Evolutionary conservation across 768 basidiomycete species (phyloP).

Genomic region (Cubamyces sp.): DNA sequence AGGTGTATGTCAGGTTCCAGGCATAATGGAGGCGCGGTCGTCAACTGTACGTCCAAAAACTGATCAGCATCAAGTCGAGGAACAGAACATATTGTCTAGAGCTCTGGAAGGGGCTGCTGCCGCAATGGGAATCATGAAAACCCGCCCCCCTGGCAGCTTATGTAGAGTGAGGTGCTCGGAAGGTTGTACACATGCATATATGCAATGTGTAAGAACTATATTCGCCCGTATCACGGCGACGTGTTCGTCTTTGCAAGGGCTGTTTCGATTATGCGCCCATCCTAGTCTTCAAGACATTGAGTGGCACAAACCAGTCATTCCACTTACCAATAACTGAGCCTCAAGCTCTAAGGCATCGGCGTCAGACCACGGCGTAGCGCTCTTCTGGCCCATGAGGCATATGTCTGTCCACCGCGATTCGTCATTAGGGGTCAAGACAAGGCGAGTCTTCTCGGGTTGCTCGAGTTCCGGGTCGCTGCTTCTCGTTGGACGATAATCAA

Average conservation of each 20-base stretch:
- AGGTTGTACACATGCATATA: too few species aligned
- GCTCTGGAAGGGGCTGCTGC: too few species aligned
- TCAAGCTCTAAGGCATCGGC: conserved; percentile 74
- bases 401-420: conserved; percentile 84
- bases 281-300: not conserved
- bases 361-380: conserved; percentile 68
- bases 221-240: too few species aligned
- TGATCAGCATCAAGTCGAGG: not conserved
- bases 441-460: conserved; percentile 65
- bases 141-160: too few species aligned
- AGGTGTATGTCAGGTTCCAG: conserved; percentile 81
- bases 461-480: conserved; percentile 59
- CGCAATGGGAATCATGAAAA: too few species aligned
- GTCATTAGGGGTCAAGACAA: conserved; percentile 75
- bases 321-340: conserved; percentile 69
- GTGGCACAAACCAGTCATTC: not conserved
- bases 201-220: too few species aligned
- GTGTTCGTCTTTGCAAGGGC: too few species aligned
- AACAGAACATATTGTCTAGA: not conserved
- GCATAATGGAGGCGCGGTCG: conserved; percentile 76
- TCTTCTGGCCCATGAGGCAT: conserved; percentile 65
- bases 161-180: too few species aligned
- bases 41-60: conserved; percentile 50
- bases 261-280: too few species aligned
- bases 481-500: conserved; percentile 71